A percentile compares a stretch with the other conserved stretches of the same genome.
Evolutionary conservation across 2,329 filamentous ascomycete species (phyloP).

Genomic region (Cordyceps tenuipes): DNA sequence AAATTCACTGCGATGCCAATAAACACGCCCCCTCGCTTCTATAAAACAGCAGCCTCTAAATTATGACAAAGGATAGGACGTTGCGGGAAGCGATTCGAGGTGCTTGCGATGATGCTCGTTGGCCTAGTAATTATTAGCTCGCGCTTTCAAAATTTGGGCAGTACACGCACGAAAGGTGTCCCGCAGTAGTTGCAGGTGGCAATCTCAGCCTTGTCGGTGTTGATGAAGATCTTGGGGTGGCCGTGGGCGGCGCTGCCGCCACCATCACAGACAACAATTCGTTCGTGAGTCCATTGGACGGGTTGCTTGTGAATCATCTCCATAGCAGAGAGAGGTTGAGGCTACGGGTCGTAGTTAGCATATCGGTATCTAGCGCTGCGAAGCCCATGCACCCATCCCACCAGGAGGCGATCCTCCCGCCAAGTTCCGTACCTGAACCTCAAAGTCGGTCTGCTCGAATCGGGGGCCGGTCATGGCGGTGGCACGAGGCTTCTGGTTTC

Average conservation of each 20-base stretch:
- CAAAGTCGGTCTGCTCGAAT: slow-evolving; percentile 96
- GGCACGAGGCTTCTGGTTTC: slow-evolving; percentile 72
- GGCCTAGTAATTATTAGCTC: slow-evolving; percentile 48
- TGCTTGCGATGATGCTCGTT: slow-evolving; percentile 81
- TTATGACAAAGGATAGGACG: slow-evolving; percentile 69
- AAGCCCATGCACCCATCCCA: background rate
- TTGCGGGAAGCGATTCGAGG: slow-evolving; percentile 72
- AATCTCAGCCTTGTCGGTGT: slow-evolving; percentile 95
- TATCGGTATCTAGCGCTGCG: slow-evolving; percentile 3
- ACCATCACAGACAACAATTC: slow-evolving; percentile 79
- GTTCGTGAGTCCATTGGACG: slow-evolving; percentile 81
- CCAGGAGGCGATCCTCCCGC: background rate
- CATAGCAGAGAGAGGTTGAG: slow-evolving; percentile 81
- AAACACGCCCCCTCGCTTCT: background rate
- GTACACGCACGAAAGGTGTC: slow-evolving; percentile 68
- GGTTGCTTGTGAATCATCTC: slow-evolving; percentile 94
- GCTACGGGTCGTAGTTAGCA: slow-evolving; percentile 43
- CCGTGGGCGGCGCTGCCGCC: slow-evolving; percentile 73
- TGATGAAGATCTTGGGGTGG: slow-evolving; percentile 94
- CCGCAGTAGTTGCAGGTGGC: slow-evolving; percentile 87
- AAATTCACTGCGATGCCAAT: background rate
- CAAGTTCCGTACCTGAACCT: slow-evolving; percentile 64
- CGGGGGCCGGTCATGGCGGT: slow-evolving; percentile 86
- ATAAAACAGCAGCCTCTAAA: background rate
- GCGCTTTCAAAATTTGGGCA: background rate